Evolutionary conservation across 257 asterid genomes (phyloP).

Genomic region (Gentiana macrophylla): DNA sequence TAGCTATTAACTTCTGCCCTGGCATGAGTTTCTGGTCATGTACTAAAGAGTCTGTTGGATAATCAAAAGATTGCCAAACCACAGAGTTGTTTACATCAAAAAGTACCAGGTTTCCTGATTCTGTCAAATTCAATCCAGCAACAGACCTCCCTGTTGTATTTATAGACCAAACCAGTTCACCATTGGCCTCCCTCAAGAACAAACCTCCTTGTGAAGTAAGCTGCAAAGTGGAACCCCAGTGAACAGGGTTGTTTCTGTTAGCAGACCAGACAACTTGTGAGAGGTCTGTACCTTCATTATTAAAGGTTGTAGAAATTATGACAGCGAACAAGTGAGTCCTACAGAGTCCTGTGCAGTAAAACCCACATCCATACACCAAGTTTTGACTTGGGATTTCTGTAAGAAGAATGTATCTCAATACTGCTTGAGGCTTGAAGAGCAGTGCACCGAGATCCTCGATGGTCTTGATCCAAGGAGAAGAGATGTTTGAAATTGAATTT

Average conservation of each 20-base stretch:
- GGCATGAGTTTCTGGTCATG: constrained; percentile 3
- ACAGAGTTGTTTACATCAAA: accelerated
- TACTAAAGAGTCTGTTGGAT: constrained; percentile 9
- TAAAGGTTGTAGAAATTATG: too few species aligned
- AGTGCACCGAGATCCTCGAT: too few species aligned
- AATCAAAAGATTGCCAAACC: constrained; percentile 17
- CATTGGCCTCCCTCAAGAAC: constrained; percentile 1
- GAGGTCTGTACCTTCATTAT: too few species aligned
- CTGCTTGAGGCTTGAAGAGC: too few species aligned
- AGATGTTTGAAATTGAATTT: too few species aligned
- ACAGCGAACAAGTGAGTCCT: too few species aligned
- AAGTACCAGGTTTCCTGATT: neutral
- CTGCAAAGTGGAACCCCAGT: constrained; percentile 1
- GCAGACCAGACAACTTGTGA: constrained; percentile 6
- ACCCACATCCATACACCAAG: too few species aligned
- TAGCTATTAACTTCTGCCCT: neutral
- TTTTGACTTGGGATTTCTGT: too few species aligned
- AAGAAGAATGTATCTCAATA: too few species aligned
- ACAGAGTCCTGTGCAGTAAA: too few species aligned
- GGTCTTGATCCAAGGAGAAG: too few species aligned
- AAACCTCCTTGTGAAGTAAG: constrained; percentile 9
- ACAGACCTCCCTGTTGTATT: neutral
- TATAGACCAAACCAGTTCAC: constrained; percentile 7
- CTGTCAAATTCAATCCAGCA: constrained; percentile 2
- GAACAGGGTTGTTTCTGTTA: neutral